Evolutionary conservation across 1,284 basidiomycete species (phyloP).

Genomic region (Heimioporus retisporus): DNA sequence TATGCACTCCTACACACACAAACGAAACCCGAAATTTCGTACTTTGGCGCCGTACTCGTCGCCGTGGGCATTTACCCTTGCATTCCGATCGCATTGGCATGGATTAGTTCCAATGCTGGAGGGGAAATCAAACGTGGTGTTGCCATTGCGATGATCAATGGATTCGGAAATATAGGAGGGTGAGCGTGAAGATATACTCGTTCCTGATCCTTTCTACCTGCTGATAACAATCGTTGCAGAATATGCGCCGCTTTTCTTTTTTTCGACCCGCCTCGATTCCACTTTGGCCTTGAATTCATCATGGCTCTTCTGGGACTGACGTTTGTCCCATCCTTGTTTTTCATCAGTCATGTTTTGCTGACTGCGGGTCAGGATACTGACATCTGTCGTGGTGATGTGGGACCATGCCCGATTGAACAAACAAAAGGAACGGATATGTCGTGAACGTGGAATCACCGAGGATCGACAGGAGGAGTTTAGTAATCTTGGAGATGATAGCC

Average conservation of each 20-base stretch:
- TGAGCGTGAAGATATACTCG: slow-evolving; percentile 25
- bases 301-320: slow-evolving; percentile 35
- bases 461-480: slow-evolving; percentile 46
- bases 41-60: slow-evolving; percentile 60
- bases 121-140: slow-evolving; percentile 64
- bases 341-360: not conserved
- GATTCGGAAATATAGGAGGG: slow-evolving; percentile 66
- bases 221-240: slow-evolving; percentile 30
- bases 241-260: slow-evolving; percentile 58
- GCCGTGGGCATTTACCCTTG: slow-evolving; percentile 63
- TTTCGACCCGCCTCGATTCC: slow-evolving; percentile 55
- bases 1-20: slow-evolving; percentile 55
- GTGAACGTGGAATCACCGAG: slow-evolving; percentile 49
- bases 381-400: too few species aligned
- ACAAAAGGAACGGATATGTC: too few species aligned
- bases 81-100: slow-evolving; percentile 63
- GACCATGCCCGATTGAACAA: too few species aligned
- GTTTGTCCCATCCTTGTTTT: too few species aligned
- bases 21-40: slow-evolving; percentile 47
- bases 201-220: not conserved
- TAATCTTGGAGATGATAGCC: too few species aligned
- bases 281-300: slow-evolving; percentile 57
- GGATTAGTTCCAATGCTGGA: slow-evolving; percentile 65
- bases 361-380: not conserved
- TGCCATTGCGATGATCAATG: slow-evolving; percentile 64